Base-by-base conservation (phyloP, 441 rosid species). In the Jatropha podagrica region DNA sequence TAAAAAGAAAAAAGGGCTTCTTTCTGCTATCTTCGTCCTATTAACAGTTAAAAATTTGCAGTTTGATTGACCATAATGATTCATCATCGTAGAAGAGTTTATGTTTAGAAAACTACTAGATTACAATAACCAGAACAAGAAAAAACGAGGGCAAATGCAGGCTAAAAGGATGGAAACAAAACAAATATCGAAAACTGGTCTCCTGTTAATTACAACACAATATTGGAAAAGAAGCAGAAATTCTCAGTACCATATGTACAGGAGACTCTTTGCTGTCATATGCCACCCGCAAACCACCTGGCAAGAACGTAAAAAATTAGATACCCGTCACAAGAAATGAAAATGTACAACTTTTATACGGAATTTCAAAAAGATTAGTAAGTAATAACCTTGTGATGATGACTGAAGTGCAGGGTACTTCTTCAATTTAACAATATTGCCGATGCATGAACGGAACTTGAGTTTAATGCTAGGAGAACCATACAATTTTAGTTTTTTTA, bases 381-480 rank as follows among this genome's bases (percentile, higher is more conserved):
- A 44, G 23, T 23, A 64, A 41, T 40, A 72, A 85, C 91, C 90
- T 82, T 68, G 80, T 32, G 68, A 71, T 72, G 80, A 78, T 20
- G 72, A 81, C 23, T 74, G 84, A 76, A 60, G 69, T 37, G 38
- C 38, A 71, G 20, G 51, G 27, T 55, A 42, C 8, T 67, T 59
- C 32, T 44, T 76, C 68, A 66, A 68, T 14, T 20, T 74, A 65
- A 51, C 72, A 71, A 58, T 62, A 51, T 69, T 80, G 62, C 73
- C 49, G 23, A 51, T 14, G 32, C 13, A 80, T 20, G 74, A 77
- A 70, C 62, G 64, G 1, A 79, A 69, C 51, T 78, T 82, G 75
- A 18, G 27, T 65, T 38, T 60, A 18, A 32, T 69, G 38, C 38
- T 55, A 14, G 78, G 78, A 79, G 20, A 41, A 52, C 68, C 51